phyloP scores from a whole-genome alignment of 2,329 filamentous ascomycete species.

The Blumeria graminis region DNA sequence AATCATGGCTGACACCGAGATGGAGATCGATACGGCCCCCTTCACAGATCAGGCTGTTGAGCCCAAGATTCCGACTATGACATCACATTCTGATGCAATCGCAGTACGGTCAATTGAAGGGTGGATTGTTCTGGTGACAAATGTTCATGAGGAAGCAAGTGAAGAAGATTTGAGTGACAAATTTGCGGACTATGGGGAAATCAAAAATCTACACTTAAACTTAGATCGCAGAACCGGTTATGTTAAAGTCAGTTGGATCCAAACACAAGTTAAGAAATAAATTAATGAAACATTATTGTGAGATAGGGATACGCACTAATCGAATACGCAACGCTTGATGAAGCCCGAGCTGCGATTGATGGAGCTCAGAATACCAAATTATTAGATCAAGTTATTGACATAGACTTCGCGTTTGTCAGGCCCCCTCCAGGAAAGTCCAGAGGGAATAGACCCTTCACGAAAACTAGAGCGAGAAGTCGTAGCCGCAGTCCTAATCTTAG shows the following conservation, averaged over 20 bases:
- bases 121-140: slow-evolving; percentile 72
- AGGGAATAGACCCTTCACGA: slow-evolving; percentile 14
- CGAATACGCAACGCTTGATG: slow-evolving; percentile 56
- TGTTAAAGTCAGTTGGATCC: slow-evolving; percentile 39
- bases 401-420: slow-evolving; percentile 69
- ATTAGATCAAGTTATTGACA: slow-evolving; percentile 55
- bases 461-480: slow-evolving; percentile 14
- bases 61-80: slow-evolving; percentile 36
- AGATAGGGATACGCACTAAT: slow-evolving; percentile 63
- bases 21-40: slow-evolving; percentile 19
- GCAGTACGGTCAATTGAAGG: slow-evolving; percentile 73
- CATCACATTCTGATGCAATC: slow-evolving; percentile 48
- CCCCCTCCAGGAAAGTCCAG: slow-evolving; percentile 41
- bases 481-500: slow-evolving; percentile 14
- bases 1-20: slow-evolving; percentile 21
- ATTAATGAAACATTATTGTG: not conserved
- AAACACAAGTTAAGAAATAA: not conserved
- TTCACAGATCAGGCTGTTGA: slow-evolving; percentile 23
- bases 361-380: slow-evolving; percentile 55
- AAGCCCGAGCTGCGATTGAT: slow-evolving; percentile 62
- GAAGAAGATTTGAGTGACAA: slow-evolving; percentile 63
- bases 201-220: slow-evolving; percentile 70
- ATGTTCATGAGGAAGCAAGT: slow-evolving; percentile 68
- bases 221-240: slow-evolving; percentile 63
- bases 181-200: slow-evolving; percentile 66